Conservation (phyloP, 2,329 filamentous ascomycete species). For the Colletotrichum costaricense region DNA sequence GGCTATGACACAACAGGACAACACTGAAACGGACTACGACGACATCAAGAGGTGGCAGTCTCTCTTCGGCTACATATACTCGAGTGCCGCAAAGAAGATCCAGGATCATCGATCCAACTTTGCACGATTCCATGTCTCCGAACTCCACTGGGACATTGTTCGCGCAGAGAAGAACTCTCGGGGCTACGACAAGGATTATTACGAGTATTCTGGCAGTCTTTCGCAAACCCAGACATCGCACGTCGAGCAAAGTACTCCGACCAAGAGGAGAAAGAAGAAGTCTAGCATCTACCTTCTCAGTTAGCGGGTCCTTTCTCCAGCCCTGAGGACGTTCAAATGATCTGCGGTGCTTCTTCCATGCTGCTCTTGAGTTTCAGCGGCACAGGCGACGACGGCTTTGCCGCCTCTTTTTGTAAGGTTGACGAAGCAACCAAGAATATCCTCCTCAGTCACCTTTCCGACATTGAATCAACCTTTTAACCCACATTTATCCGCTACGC, state of each 20-base stretch:
- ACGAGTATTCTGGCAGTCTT: slow-evolving; percentile 26
- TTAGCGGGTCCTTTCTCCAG: slow-evolving; percentile 5
- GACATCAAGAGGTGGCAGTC: slow-evolving; percentile 21
- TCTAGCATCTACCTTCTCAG: slow-evolving; percentile 11
- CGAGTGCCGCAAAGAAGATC: slow-evolving; percentile 23
- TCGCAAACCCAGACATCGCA: neutral
- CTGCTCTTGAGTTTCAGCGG: neutral
- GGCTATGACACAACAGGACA: neutral
- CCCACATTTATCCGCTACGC: slow-evolving; percentile 29
- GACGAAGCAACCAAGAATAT: neutral
- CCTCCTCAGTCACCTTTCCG: neutral
- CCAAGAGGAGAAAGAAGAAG: neutral
- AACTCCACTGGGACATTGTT: slow-evolving; percentile 22
- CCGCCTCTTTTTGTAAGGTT: neutral
- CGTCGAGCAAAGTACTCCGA: neutral
- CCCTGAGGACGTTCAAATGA: neutral
- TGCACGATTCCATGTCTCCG: slow-evolving; percentile 5
- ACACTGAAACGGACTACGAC: neutral
- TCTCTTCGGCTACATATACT: slow-evolving; percentile 9
- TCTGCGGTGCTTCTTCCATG: neutral
- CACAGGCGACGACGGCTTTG: neutral
- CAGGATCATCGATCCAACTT: slow-evolving; percentile 20
- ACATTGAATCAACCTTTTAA: neutral
- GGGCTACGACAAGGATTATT: slow-evolving; percentile 29
- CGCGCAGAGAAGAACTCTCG: slow-evolving; percentile 2